phyloP scores from a whole-genome alignment of 805 yeast species.

The Starmerella asiatica region DNA sequence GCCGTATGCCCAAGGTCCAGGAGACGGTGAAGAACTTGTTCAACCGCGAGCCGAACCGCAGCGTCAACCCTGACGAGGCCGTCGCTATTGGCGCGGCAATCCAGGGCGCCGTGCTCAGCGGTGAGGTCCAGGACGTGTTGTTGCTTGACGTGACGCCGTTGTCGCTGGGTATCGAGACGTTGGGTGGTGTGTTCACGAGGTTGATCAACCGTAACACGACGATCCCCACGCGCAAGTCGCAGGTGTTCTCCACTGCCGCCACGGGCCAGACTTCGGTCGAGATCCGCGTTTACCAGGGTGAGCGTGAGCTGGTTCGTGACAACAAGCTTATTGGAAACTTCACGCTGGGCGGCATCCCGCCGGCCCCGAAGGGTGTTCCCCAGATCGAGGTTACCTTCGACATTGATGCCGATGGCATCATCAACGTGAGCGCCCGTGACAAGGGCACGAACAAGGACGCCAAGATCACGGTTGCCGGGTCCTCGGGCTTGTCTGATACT shows the following conservation, averaged over 20 bases:
- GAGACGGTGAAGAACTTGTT: conserved; percentile 65
- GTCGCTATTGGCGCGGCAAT: conserved; percentile 96
- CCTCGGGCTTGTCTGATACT: conserved; percentile 78
- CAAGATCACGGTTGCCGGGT: conserved; percentile 90
- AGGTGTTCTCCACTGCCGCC: conserved; percentile 90
- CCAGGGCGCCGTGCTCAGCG: conserved; percentile 92
- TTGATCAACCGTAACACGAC: conserved; percentile 88
- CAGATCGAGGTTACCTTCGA: conserved; percentile 91
- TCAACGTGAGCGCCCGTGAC: conserved; percentile 88
- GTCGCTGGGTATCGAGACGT: conserved; percentile 91
- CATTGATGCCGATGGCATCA: conserved; percentile 94
- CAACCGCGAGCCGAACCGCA: conserved; percentile 73
- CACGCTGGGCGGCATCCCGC: conserved; percentile 88
- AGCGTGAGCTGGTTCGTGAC: conserved; percentile 95
- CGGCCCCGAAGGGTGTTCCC: conserved; percentile 90
- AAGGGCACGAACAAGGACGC: conserved; percentile 89
- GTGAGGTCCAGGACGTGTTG: conserved; percentile 86
- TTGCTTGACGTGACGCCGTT: conserved; percentile 81
- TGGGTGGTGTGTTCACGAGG: conserved; percentile 95
- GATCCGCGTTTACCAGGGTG: conserved; percentile 98
- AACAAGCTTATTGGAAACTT: conserved; percentile 96
- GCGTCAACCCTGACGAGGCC: conserved; percentile 91
- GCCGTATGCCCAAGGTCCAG: conserved; percentile 80
- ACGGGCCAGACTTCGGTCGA: conserved; percentile 94
- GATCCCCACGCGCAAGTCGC: conserved; percentile 92